Conservation (phyloP, 208 protist species). For the Acanthamoeba royreba region DNA sequence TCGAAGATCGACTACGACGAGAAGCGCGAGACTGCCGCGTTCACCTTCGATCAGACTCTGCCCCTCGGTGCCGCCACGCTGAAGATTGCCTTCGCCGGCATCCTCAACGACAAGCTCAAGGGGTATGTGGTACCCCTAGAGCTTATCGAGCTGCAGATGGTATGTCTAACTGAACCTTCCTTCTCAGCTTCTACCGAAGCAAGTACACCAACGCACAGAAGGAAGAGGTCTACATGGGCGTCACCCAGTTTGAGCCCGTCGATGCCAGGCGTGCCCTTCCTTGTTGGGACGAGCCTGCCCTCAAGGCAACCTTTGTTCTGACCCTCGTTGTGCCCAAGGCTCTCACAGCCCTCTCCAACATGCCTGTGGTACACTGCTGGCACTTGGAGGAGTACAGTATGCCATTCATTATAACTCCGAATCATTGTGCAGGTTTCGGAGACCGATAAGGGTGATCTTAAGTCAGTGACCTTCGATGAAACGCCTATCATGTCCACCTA, state of each 20-base stretch:
- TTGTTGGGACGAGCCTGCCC: slow-evolving; percentile 93
- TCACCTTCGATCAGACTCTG: slow-evolving; percentile 53
- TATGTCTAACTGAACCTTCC: not conserved
- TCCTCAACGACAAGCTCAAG: slow-evolving; percentile 88
- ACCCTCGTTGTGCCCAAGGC: slow-evolving; percentile 80
- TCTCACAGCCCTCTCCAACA: slow-evolving; percentile 88
- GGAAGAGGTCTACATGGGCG: slow-evolving; percentile 60
- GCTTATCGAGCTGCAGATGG: not conserved
- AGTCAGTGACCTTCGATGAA: slow-evolving; percentile 65
- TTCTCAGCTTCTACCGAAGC: slow-evolving; percentile 88
- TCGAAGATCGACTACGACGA: slow-evolving; percentile 54
- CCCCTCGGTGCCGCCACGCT: slow-evolving; percentile 66
- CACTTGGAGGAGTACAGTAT: not conserved
- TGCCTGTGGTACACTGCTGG: slow-evolving; percentile 56
- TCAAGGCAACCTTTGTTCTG: slow-evolving; percentile 93
- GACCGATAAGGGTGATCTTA: not conserved
- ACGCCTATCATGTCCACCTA: slow-evolving; percentile 89
- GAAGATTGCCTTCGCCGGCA: slow-evolving; percentile 84
- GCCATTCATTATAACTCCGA: not conserved
- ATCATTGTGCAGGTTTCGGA: not conserved
- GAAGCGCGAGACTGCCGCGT: slow-evolving; percentile 39
- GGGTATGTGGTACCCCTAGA: slow-evolving; percentile 59
- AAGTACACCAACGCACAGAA: slow-evolving; percentile 84
- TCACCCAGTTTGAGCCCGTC: slow-evolving; percentile 1
- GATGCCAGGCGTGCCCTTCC: slow-evolving; percentile 90